Evolutionary conservation across 176 grass and related monocot genomes (phyloP), one percentile per base, ranked within the genome.

Genomic region (Bromus sterilis): DNA sequence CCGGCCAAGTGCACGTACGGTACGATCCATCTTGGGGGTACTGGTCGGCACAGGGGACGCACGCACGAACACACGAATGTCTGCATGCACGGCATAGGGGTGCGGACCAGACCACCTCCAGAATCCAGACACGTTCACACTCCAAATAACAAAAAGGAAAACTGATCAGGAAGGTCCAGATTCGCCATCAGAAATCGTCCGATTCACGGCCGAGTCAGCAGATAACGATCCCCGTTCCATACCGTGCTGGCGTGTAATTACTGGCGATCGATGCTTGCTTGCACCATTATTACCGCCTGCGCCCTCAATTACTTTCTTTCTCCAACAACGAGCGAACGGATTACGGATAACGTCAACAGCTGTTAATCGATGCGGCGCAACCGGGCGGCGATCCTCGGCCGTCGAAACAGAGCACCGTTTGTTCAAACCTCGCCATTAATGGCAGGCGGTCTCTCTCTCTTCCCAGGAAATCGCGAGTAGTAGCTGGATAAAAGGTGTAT

Each of bases 121-220:
- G 25, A 32, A 6, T 56, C 10, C 31, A 11, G 1, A 6, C 30
- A 12, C 43, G 51, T 74, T 20, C 61, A 66, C 61, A 32, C 62
- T 6, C 10, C 18, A 20, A 35, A 25, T n/a, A n/a, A n/a, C n/a
- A n/a, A n/a, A n/a, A n/a, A n/a, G n/a, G n/a, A 31, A 69, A 59
- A 9, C 65, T 24, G 35, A 75, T 11, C 71, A 30, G 28, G 36
- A 68, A 34, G 15, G 25, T 43, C 3, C 44, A 46, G 36, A 26
- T 49, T 39, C 61, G 2, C 23, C 57, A 33, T 32, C 21, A 43
- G 41, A 13, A 16, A 21, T 42, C 59, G 56, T 55, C 36, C 35
- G 86, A 84, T 62, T 78, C 32, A 23, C 37, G 44, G 57, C 44
- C 80, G 80, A 84, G 80, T 88, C 80, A 79, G 11, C 56, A 23